phyloP scores from a whole-genome alignment of 495 filamentous ascomycete species.

The Lichina pygmaea region DNA sequence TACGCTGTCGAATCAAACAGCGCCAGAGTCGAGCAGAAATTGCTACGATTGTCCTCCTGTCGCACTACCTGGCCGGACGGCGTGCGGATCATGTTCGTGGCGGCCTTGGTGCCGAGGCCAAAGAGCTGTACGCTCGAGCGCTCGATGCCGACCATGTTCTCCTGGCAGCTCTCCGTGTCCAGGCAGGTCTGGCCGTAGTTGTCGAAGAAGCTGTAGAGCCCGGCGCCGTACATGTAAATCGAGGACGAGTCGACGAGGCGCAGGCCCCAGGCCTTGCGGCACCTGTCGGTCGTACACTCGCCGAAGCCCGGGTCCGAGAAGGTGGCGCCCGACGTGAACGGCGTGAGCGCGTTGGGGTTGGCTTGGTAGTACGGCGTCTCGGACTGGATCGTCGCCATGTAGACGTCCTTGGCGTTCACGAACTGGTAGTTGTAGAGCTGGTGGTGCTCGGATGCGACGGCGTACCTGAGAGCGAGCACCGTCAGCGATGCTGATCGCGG shows the following conservation, averaged over 20 bases:
- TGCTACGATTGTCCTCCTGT: constrained; percentile 38
- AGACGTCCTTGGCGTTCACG: constrained; percentile 51
- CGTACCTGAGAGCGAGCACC: constrained; percentile 18
- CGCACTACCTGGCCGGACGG: constrained; percentile 19
- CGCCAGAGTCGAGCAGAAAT: constrained; percentile 52
- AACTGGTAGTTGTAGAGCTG: constrained; percentile 81
- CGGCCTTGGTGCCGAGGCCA: constrained; percentile 66
- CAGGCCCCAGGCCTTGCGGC: constrained; percentile 65
- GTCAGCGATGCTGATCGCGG: too few relatives aligned
- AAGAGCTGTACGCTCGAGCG: constrained; percentile 36
- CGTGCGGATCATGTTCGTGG: constrained; percentile 57
- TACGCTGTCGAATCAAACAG: not conserved
- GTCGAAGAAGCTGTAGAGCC: constrained; percentile 68
- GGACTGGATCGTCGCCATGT: constrained; percentile 65
- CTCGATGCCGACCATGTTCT: constrained; percentile 68
- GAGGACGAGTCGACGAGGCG: constrained; percentile 43
- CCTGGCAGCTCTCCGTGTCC: constrained; percentile 48
- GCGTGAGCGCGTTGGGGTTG: constrained; percentile 48
- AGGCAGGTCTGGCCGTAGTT: constrained; percentile 67
- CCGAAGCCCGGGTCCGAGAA: constrained; percentile 58
- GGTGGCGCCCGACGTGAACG: constrained; percentile 31
- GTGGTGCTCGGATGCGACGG: constrained; percentile 66
- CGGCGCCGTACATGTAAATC: constrained; percentile 48
- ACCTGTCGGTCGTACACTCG: constrained; percentile 27
- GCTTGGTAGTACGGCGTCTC: constrained; percentile 84